Evolutionary conservation across 2,329 filamentous ascomycete species (phyloP).

Genomic region (Botrytis deweyae): DNA sequence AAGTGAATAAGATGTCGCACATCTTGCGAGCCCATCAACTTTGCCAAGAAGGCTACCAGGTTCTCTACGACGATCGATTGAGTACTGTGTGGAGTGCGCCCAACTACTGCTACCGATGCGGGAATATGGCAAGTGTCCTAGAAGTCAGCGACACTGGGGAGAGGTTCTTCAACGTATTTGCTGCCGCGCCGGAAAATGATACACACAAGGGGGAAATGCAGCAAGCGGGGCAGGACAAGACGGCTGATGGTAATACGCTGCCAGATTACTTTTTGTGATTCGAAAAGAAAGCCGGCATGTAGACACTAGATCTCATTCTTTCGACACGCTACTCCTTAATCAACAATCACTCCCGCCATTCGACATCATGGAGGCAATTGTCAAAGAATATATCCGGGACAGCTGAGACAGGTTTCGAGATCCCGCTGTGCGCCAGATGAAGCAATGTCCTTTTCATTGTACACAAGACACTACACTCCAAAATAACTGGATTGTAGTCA

Average conservation of each 20-base stretch:
- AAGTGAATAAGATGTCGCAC: constrained; percentile 96
- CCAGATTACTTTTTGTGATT: constrained; percentile 68
- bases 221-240: constrained; percentile 71
- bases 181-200: constrained; percentile 94
- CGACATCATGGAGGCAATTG: background rate
- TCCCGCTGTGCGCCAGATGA: background rate
- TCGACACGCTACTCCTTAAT: background rate
- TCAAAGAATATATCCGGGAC: background rate
- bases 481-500: background rate
- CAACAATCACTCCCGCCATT: background rate
- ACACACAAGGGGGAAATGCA: constrained; percentile 85
- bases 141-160: constrained; percentile 94
- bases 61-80: constrained; percentile 89
- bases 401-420: background rate
- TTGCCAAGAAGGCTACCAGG: constrained; percentile 96
- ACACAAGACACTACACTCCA: background rate
- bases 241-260: constrained; percentile 60
- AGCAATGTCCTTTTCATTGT: background rate
- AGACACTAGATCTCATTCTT: background rate
- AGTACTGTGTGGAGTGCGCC: constrained; percentile 98
- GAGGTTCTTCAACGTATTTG: constrained; percentile 96
- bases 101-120: constrained; percentile 80
- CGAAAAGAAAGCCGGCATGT: background rate
- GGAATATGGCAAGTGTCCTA: constrained; percentile 94
- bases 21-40: constrained; percentile 97